A percentile compares a stretch with the other conserved stretches of the same genome.
Evolutionary conservation across 352 stramenopile species (phyloP).

Genomic region (Phytophthora podocarpi): DNA sequence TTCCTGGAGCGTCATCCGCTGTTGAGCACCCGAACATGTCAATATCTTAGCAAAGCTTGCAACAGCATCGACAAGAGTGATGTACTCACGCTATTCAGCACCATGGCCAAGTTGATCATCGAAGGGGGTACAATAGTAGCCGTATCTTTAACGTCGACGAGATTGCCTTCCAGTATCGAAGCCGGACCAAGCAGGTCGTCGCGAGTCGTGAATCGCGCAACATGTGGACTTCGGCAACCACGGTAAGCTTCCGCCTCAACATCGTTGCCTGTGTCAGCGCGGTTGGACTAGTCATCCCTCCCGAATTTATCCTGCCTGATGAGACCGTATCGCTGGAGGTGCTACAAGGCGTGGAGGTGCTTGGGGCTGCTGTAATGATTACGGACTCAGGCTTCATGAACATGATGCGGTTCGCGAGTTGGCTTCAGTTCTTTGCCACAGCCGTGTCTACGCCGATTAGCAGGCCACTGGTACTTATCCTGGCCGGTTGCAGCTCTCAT

Average conservation of each 20-base stretch:
- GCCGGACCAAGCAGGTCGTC: too few relatives aligned
- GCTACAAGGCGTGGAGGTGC: too few relatives aligned
- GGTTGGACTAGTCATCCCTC: conserved; percentile 4
- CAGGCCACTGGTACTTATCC: conserved; percentile 6
- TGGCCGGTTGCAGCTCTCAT: conserved; percentile 22
- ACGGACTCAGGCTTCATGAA: too few relatives aligned
- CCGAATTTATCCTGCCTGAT: not conserved
- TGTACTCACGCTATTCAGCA: conserved; percentile 3
- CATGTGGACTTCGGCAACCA: too few relatives aligned
- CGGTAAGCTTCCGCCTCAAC: too few relatives aligned
- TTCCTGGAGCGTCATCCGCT: not conserved
- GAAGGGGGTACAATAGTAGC: not conserved
- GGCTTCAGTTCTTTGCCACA: conserved; percentile 10
- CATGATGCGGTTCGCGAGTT: conserved; percentile 7
- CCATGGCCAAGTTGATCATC: conserved; percentile 10
- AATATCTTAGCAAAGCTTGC: not conserved
- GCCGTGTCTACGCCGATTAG: not conserved
- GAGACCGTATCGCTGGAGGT: too few relatives aligned
- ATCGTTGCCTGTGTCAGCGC: too few relatives aligned
- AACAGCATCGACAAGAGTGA: not conserved
- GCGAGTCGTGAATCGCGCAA: too few relatives aligned
- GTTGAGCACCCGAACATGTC: not conserved
- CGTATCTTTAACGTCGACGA: too few relatives aligned
- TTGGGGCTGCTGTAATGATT: too few relatives aligned
- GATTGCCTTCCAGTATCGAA: too few relatives aligned